phyloP scores from a whole-genome alignment of 306 rosid species.

The Arachis stenosperma region DNA sequence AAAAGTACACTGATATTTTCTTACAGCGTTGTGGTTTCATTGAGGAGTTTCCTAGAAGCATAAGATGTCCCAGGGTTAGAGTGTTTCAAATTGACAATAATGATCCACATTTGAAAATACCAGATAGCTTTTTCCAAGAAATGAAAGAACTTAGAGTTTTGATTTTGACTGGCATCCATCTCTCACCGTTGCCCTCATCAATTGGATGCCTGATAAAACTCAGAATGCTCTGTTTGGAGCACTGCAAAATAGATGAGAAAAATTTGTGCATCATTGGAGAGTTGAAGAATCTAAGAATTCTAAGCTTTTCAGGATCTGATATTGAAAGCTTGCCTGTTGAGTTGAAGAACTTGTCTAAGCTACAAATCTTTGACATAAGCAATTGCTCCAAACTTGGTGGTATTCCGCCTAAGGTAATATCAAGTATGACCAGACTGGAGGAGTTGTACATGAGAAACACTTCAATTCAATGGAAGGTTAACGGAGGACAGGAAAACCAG shows the following conservation, averaged over 20 bases:
- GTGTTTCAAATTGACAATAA: constrained; percentile 19
- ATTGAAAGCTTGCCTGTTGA: constrained; percentile 39
- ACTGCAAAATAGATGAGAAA: constrained; percentile 18
- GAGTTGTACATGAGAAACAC: constrained; percentile 50
- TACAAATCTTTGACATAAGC: constrained; percentile 47
- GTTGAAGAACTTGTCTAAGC: constrained; percentile 37
- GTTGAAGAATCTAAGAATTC: constrained; percentile 47
- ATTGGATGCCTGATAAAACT: constrained; percentile 19
- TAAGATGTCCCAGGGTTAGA: not conserved
- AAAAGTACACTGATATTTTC: constrained; percentile 31
- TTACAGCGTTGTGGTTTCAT: constrained; percentile 16
- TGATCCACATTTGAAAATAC: constrained; percentile 14
- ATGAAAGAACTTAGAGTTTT: constrained; percentile 37
- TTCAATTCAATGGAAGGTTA: constrained; percentile 36
- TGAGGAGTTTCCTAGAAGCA: not conserved
- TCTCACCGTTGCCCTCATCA: not conserved
- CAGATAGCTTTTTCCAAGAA: constrained; percentile 9
- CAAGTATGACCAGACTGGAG: constrained; percentile 44
- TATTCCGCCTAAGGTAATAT: constrained; percentile 41
- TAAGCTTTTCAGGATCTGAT: constrained; percentile 42
- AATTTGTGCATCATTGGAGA: constrained; percentile 39
- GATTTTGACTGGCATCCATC: constrained; percentile 13
- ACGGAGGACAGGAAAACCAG: not conserved
- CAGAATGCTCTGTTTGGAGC: constrained; percentile 43
- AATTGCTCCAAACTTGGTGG: constrained; percentile 42